Base-by-base conservation (phyloP, 1,284 basidiomycete genomes). In the Rugiboletus extremiorientalis region DNA sequence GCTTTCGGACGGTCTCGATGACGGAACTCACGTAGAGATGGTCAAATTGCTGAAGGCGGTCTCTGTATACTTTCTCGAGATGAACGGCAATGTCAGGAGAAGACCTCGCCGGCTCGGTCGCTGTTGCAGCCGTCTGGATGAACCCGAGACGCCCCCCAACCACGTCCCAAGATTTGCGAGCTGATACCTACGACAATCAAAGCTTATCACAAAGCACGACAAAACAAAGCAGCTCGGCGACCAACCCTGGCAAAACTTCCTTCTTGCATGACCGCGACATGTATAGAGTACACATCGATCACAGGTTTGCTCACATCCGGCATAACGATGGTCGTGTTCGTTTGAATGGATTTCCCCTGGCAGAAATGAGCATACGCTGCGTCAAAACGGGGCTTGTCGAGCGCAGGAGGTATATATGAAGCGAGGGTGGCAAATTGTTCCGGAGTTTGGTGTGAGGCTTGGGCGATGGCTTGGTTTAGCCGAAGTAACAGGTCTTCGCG, bases 1-100 rank as follows among this genome's bases (percentile, higher is more conserved):
- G 66, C 60, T 69, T 70, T 58, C 71, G 69, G 59, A 72, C 58
- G 20, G 64, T 73, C 42, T 71, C 71, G 43, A 71, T 48, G 43
- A 70, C 71, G 34, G 68, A 70, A 48, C 66, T 65, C 59, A 74
- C 72, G 56, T 72, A 73, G 58, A 70, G 66, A 52, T 72, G 71
- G 56, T 73, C 69, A 55, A 73, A 74, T 60, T 73, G 66, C 49
- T 72, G 62, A 40, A 73, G 66, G 27, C 70, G 66, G 50, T 73
- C 68, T 50, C 42, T 62, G 60, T 72, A 74, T 1, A 36, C 60
- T 36, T 65, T 69, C 48, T 71, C 61, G 15, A 71, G 50, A 36
- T 72, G 70, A 44, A 23, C 42, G 15, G 71, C 68, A 46, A 72
- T 60, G 48, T 69, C 67, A 34, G 52, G 47, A 10, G 71, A 65